Percentiles rank a stretch among this genome's conserved stretches.
Conservation (phyloP, 169 alveolate genomes). For the Theileria equi region DNA sequence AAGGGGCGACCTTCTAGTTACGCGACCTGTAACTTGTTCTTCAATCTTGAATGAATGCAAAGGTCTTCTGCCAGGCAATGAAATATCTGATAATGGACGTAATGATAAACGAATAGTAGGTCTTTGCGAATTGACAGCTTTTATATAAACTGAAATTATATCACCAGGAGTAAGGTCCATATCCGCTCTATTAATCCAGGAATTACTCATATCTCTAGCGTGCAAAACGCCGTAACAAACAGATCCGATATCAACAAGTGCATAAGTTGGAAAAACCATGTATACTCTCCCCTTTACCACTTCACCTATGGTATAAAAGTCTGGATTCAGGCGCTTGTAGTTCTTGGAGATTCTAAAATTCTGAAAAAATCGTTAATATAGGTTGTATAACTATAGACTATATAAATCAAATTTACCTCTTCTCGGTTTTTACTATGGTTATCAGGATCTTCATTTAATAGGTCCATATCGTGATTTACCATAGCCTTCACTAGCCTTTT, state of each 20-base stretch:
- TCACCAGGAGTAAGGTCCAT: slow-evolving; percentile 34
- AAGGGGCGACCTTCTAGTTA: slow-evolving; percentile 36
- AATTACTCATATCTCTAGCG: slow-evolving; percentile 61
- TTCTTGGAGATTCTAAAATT: slow-evolving; percentile 39
- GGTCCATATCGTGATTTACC: slow-evolving; percentile 49
- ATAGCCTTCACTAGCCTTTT: slow-evolving; percentile 44
- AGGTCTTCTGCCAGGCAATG: slow-evolving; percentile 7
- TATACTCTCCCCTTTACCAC: slow-evolving; percentile 52
- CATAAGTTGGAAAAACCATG: slow-evolving; percentile 50
- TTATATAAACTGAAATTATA: slow-evolving; percentile 36
- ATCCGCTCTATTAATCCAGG: slow-evolving; percentile 62
- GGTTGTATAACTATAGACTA: background rate
- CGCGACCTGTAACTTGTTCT: slow-evolving; percentile 40
- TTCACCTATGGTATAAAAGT: slow-evolving; percentile 43
- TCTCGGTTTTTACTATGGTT: background rate
- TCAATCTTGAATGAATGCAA: slow-evolving; percentile 28
- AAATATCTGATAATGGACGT: slow-evolving; percentile 9
- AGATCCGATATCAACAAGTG: slow-evolving; percentile 58
- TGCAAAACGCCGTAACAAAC: slow-evolving; percentile 53
- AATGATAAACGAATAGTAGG: slow-evolving; percentile 28
- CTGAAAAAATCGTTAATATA: slow-evolving; percentile 16
- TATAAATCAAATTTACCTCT: background rate
- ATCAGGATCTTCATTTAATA: slow-evolving; percentile 4
- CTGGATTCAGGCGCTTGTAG: slow-evolving; percentile 37
- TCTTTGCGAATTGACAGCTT: slow-evolving; percentile 27